Evolutionary conservation across 164 flowering plant species (phyloP).

Genomic region (Aristolochia californica): DNA sequence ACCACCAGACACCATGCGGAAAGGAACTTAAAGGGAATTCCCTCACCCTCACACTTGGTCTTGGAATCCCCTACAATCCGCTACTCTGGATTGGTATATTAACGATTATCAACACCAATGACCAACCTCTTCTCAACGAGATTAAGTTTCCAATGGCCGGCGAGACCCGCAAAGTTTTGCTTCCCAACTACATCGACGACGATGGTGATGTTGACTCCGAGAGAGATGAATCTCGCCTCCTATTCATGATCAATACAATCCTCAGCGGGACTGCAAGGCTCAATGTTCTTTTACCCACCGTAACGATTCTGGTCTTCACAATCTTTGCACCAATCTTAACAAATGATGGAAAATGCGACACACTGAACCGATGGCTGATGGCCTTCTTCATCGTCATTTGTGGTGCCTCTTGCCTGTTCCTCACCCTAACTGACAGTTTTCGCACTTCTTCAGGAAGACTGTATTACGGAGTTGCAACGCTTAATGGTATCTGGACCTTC

Average conservation of each 20-base stretch:
- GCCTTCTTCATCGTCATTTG: slow-evolving; percentile 24
- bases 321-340: slow-evolving; percentile 49
- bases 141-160: slow-evolving; percentile 12
- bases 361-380: slow-evolving; percentile 32
- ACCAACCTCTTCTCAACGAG: neutral
- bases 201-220: slow-evolving; percentile 8
- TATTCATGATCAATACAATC: slow-evolving; percentile 31
- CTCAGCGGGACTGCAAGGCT: slow-evolving; percentile 54
- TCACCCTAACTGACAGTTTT: slow-evolving; percentile 51
- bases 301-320: slow-evolving; percentile 52
- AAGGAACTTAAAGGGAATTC: slow-evolving; percentile 4
- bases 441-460: slow-evolving; percentile 29
- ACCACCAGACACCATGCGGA: neutral
- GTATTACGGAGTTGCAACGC: slow-evolving; percentile 50
- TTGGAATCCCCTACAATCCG: slow-evolving; percentile 12
- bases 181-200: slow-evolving; percentile 4
- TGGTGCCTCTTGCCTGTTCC: slow-evolving; percentile 37
- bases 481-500: slow-evolving; percentile 44
- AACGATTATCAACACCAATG: neutral
- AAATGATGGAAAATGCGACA: slow-evolving; percentile 39
- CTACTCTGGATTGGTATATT: neutral
- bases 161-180: slow-evolving; percentile 12
- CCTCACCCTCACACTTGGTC: slow-evolving; percentile 12
- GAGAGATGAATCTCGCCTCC: slow-evolving; percentile 23
- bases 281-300: slow-evolving; percentile 46